Evolutionary conservation across 257 asterid species (phyloP).

Genomic region (Fraxinus cuspidata): DNA sequence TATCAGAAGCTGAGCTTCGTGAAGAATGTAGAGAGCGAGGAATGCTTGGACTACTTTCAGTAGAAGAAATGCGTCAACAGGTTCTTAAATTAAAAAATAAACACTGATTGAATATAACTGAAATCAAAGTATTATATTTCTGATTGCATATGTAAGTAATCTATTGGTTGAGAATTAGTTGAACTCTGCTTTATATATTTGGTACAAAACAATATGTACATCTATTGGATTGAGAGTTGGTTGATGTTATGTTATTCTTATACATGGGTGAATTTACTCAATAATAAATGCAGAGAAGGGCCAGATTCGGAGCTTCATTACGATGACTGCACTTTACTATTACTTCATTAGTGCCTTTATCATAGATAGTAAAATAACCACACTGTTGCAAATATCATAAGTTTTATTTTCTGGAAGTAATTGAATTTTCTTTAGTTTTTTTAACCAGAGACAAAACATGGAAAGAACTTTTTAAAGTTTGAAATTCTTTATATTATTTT

Average conservation of each 20-base stretch:
- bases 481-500: neutral
- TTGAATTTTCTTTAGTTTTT: neutral
- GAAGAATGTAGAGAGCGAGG: constrained; percentile 96
- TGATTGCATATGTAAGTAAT: neutral
- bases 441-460: neutral
- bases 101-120: neutral
- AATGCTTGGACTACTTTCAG: constrained; percentile 75
- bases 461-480: neutral
- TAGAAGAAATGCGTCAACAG: constrained; percentile 94
- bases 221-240: neutral
- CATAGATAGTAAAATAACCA: neutral
- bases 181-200: neutral
- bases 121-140: neutral
- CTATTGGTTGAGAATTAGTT: neutral
- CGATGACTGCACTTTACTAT: neutral
- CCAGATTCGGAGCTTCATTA: neutral
- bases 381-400: neutral
- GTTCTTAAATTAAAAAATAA: constrained; percentile 36
- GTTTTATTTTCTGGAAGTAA: neutral
- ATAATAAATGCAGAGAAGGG: neutral
- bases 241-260: neutral
- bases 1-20: constrained; percentile 90
- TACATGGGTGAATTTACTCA: neutral
- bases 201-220: neutral
- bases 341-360: neutral